Evolutionary conservation across 345 rosid genomes (phyloP), one percentile per base, ranked within the genome.

Genomic region (Lenwebbia sp.): DNA sequence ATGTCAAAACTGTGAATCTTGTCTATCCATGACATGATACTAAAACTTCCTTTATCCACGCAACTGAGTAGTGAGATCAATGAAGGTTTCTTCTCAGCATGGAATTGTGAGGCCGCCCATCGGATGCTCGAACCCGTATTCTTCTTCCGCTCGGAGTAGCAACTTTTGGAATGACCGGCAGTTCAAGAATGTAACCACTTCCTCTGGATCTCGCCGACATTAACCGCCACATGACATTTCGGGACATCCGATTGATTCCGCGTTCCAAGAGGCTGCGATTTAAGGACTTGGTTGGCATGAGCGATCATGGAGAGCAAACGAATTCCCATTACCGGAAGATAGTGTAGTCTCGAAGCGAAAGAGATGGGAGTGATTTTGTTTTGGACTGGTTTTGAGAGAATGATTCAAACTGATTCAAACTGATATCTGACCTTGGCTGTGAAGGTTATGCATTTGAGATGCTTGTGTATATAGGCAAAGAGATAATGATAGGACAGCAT

Each of bases 121-220:
- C 10, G 87, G 89, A 76, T 83, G 89, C 62, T 76, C 41, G 40
- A 87, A 87, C 21, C 90, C 88, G 40, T 76, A 78, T 55, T 85
- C 89, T 85, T 83, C 86, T 54, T 86, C 88, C 10, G 85, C 85
- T 44, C 21, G 22, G 15, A 10, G 53, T 15, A 83, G 60, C 85
- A 83, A 83, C 54, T 58, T 81, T 54, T 52, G 85, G 85, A 86
- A 86, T 4, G 82, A 15, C 28, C 33, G 78, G 58, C 49, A 76
- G 70, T 49, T 76, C 54, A 87, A 74, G 86, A 53, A 44, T 28
- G 74, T 13, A 89, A 92, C 41, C 92, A 84, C 89, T 89, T 92
- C 90, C 88, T 92, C 47, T 89, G 88, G 44, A 86, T 87, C 84
- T 90, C 94, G 84, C 94, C 92, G 22, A 91, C 93, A 82, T 90